Conservation (phyloP, 139 green algal genomes). For the Chlorella sp. region DNA sequence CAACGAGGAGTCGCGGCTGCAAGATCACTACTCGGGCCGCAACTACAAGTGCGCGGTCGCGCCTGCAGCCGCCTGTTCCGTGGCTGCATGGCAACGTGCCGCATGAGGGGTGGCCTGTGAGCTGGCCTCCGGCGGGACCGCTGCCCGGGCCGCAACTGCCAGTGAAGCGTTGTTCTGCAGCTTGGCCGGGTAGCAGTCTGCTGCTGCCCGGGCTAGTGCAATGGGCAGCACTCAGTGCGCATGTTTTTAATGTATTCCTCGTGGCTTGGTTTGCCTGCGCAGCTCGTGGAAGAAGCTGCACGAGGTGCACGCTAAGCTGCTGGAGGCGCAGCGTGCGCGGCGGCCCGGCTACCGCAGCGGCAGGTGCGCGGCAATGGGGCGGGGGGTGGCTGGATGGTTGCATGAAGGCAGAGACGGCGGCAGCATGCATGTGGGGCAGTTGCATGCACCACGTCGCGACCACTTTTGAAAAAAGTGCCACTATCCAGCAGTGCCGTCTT, state of each 20-base stretch:
- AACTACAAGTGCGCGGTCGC: slow-evolving; percentile 54
- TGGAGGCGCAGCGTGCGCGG: slow-evolving; percentile 20
- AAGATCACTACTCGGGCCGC: slow-evolving; percentile 55
- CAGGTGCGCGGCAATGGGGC: background rate
- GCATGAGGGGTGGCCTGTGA: too few relatives aligned
- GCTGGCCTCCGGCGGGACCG: too few relatives aligned
- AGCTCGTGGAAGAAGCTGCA: slow-evolving; percentile 50
- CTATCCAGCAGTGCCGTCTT: background rate
- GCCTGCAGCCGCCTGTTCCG: too few relatives aligned
- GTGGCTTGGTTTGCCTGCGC: background rate
- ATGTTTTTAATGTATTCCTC: background rate
- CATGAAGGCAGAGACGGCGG: background rate
- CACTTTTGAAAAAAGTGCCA: background rate
- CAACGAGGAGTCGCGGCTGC: slow-evolving; percentile 53
- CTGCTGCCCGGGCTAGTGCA: background rate
- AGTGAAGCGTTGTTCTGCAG: background rate
- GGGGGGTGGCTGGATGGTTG: background rate
- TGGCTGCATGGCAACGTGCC: too few relatives aligned
- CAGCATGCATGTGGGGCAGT: background rate
- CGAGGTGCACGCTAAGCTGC: slow-evolving; percentile 38
- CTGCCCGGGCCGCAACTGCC: background rate
- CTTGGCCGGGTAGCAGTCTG: too few relatives aligned
- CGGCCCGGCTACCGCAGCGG: background rate
- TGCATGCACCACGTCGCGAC: background rate
- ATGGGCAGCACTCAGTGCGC: background rate